A percentile compares a stretch with the other conserved stretches of the same genome.
phyloP scores from a whole-genome alignment of 1,284 basidiomycete genomes.

The Puccinia coronata region DNA sequence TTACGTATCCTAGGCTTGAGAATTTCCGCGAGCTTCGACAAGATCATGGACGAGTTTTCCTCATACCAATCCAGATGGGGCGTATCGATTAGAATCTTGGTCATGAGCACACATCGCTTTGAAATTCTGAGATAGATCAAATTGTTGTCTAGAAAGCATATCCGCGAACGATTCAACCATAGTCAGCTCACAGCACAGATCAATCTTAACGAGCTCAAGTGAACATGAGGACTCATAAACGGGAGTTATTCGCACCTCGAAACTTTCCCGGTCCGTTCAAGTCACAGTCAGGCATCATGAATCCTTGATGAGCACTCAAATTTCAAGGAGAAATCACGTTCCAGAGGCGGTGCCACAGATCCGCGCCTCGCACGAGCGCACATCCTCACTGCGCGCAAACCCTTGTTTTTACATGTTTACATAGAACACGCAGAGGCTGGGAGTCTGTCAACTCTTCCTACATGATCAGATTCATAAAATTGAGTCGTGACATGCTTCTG shows the following conservation, averaged over 20 bases:
- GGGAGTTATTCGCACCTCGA: background rate
- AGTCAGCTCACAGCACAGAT: background rate
- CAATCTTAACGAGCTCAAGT: background rate
- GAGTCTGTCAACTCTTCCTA: too few species aligned
- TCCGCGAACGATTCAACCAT: background rate
- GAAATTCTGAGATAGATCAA: conserved; percentile 31
- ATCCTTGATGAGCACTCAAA: too few species aligned
- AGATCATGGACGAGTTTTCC: background rate
- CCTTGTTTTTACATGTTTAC: too few species aligned
- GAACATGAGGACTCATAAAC: background rate
- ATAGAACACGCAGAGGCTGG: too few species aligned
- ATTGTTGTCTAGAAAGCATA: conserved; percentile 10
- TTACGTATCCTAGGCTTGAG: conserved; percentile 23
- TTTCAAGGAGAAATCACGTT: too few species aligned
- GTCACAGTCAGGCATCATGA: too few species aligned
- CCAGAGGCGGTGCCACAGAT: too few species aligned
- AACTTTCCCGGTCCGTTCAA: background rate
- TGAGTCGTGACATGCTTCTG: too few species aligned
- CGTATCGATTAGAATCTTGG: conserved; percentile 27
- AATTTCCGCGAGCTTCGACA: conserved; percentile 20
- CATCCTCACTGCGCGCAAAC: too few species aligned
- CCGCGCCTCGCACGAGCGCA: too few species aligned
- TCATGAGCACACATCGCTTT: conserved; percentile 33
- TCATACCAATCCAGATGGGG: conserved; percentile 30
- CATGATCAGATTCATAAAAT: too few species aligned